These are phyloP conservation scores for Tulasnella sp. DNA, from an alignment of 768 basidiomycete genomes.

Conservation along the genomic window DNA sequence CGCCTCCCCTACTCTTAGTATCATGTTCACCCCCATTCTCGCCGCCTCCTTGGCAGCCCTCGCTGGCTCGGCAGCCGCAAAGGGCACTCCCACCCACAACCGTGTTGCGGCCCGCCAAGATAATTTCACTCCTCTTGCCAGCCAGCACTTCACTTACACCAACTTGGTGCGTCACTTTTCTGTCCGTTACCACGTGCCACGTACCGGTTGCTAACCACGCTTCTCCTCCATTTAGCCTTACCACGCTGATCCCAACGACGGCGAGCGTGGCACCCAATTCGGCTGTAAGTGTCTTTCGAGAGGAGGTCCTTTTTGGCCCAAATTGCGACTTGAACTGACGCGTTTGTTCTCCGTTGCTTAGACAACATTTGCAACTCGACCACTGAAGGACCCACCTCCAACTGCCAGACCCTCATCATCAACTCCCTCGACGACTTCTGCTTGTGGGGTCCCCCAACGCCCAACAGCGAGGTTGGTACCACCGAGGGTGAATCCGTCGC, in stretches of 20 bases:
- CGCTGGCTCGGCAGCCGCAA: constrained; percentile 12
- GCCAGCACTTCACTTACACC: constrained; percentile 18
- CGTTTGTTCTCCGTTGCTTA: background rate
- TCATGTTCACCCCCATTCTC: constrained; percentile 9
- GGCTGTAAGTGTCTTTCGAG: constrained; percentile 34
- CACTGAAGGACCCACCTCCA: constrained; percentile 50
- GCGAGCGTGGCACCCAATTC: constrained; percentile 47
- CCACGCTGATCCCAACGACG: constrained; percentile 30
- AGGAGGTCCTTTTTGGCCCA: no score
- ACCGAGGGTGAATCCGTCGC: constrained; percentile 33
- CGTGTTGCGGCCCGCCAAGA: background rate
- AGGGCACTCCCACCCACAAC: background rate
- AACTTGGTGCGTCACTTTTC: constrained; percentile 3
- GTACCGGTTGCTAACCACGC: background rate
- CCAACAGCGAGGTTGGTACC: constrained; percentile 30
- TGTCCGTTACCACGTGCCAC: background rate
- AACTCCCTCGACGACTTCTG: constrained; percentile 42
- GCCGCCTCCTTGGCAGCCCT: background rate
- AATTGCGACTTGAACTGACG: background rate
- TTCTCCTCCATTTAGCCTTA: constrained; percentile 26
- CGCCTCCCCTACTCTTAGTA: background rate
- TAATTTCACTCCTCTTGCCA: background rate
- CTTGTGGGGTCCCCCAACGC: constrained; percentile 24
- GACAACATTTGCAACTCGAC: constrained; percentile 60
- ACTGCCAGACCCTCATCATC: constrained; percentile 63